Base-by-base conservation (phyloP, 495 filamentous ascomycete species). In the Neurospora sp. region DNA sequence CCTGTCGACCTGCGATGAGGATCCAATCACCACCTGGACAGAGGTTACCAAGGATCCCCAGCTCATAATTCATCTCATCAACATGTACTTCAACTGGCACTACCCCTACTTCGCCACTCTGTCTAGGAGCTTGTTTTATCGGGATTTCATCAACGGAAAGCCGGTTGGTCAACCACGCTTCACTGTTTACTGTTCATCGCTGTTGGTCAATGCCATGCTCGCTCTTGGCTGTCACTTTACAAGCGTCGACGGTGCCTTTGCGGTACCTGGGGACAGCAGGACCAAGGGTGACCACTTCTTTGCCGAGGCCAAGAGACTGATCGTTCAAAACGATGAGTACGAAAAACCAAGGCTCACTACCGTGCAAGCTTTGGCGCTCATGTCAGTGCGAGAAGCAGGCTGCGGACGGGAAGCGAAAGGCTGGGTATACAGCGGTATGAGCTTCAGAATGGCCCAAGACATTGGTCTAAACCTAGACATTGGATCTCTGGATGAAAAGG, bases 51-150 rank as follows among this genome's bases (percentile, higher is more conserved):
- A 88, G 59, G 92, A 98, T 79, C 82, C 89, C 20, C 88, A 90
- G 20, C 83, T 97, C 10, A 88, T 98, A 74, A 87, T 88, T 16
- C 96, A 98, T 83, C 88, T 99, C 12, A 88, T 99, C 76, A 94
- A 92, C 72, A 94, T 98, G 93, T 99, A 99, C 82, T 98, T 98
- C 82, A 91, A 91, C 39, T 99, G 96, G 94, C 96, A 99, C 77
- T 99, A 98, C 79, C 91, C 95, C 12, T 98, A 94, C 81, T 99
- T 99, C 83, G 95, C 93, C 12, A 95, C 92, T 0, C 87, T 98
- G 7, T 94, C 94, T n/a, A 96, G 92, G 80, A 88, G 85, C 44
- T 86, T 97, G 37, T 99, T 99, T 81, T 96, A 91, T 75, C 87
- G 91, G 22, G 94, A 99, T 78, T 98, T 97, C 76, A 77, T 89